Conservation (phyloP, 495 filamentous ascomycete genomes). For the Penicillium ochrochloron region DNA sequence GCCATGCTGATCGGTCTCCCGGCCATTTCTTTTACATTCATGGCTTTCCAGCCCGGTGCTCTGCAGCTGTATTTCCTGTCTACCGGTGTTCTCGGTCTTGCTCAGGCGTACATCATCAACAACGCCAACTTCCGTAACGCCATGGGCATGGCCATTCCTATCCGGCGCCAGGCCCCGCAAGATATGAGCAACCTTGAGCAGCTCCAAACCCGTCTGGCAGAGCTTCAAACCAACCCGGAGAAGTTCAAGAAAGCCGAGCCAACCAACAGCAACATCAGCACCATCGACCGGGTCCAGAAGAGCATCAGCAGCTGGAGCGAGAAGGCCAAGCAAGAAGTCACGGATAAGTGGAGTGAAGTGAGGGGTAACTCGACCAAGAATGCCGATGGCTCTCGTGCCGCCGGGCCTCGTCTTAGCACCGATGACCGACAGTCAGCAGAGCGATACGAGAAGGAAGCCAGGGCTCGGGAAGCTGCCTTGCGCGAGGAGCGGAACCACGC, state of each 20-base stretch:
- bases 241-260: constrained; percentile 8
- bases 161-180: neutral
- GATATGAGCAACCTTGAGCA: constrained; percentile 6
- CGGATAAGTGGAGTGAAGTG: constrained; percentile 4
- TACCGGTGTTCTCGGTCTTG: constrained; percentile 57
- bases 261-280: constrained; percentile 2
- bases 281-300: constrained; percentile 26
- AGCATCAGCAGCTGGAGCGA: constrained; percentile 13
- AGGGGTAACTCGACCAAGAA: constrained; percentile 14
- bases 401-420: constrained; percentile 28
- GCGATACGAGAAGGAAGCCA: constrained; percentile 27
- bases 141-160: constrained; percentile 31
- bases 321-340: constrained; percentile 1
- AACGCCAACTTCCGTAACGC: constrained; percentile 32
- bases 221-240: constrained; percentile 11
- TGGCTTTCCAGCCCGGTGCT: constrained; percentile 65
- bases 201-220: constrained; percentile 14
- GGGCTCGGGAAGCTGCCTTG: constrained; percentile 15
- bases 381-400: constrained; percentile 24
- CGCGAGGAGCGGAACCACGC: constrained; percentile 32
- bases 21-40: constrained; percentile 62
- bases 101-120: constrained; percentile 60
- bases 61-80: constrained; percentile 74
- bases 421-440: constrained; percentile 22
- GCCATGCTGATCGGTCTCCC: constrained; percentile 63